Evolutionary conservation across 306 rosid species (phyloP).

Genomic region (Medicago lupulina): DNA sequence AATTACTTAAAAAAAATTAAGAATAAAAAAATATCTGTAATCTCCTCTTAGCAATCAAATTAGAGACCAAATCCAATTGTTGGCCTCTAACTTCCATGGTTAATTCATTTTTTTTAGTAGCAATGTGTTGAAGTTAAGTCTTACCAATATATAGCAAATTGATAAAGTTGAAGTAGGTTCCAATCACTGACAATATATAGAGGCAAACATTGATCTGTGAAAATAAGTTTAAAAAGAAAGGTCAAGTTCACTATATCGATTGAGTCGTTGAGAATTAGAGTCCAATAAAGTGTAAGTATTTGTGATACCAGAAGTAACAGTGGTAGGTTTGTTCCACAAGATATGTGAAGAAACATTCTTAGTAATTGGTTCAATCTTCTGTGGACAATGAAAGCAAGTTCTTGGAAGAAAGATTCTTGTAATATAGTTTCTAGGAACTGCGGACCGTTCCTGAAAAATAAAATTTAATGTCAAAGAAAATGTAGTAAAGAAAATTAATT

Average conservation of each 20-base stretch:
- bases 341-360: conserved; percentile 53
- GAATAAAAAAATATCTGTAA: no score
- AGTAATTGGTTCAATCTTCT: conserved; percentile 58
- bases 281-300: neutral
- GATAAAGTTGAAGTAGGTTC: conserved; percentile 63
- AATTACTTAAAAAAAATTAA: no score
- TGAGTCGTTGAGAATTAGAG: neutral
- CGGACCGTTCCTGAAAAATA: conserved; percentile 61
- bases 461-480: neutral
- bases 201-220: conserved; percentile 72
- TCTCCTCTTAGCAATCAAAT: no score
- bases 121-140: neutral
- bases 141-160: conserved; percentile 75
- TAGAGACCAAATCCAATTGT: no score
- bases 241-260: neutral
- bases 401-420: conserved; percentile 59
- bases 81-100: no score
- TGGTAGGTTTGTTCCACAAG: conserved; percentile 67
- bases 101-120: no score
- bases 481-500: no score
- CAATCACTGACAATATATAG: conserved; percentile 66
- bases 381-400: conserved; percentile 60
- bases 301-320: conserved; percentile 65
- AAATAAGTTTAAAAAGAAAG: conserved; percentile 19
- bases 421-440: conserved; percentile 53